Evolutionary conservation across 805 yeast genomes (phyloP), one percentile per base, ranked within the genome.

Genomic region (Yarrowia hollandica): DNA sequence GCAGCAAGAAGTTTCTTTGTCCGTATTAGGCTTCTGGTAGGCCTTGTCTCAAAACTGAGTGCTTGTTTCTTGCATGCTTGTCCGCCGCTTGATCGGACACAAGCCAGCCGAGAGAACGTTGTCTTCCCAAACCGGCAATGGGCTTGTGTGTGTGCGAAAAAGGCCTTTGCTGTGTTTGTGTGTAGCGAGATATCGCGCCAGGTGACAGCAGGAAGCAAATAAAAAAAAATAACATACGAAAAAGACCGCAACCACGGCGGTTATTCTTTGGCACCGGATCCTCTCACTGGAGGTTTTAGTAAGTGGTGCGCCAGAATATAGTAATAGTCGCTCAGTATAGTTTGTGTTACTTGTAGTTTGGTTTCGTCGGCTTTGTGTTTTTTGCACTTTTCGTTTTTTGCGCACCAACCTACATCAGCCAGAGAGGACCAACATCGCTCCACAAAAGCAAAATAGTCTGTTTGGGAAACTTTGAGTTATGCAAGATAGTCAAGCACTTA

Each of bases 401-500:
- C 15, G 11, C 11, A 26, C 21, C 3, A 23, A 23, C 31, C 44
- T 38, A 38, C 42, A n/a, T 25, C 16, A 25, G n/a, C n/a, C n/a
- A n/a, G 26, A 19, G 41, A 37, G n/a, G 22, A 15, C 19, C 38
- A 48, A 48, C 55, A 48, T 48, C 55, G 55, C 55, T 48, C 54
- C 54, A 33, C 55, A 48, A 48, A 48, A 28, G 35, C 19, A 28
- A 28, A 44, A 30, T 44, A 44, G 52, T 44, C 35, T 33, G 39
- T 33, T 33, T 48, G 55, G 38, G 39, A 48, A 48, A 48, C 39
- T 33, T 31, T 48, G 34, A 23, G 28, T 31, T 31, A 46, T 46
- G 54, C 54, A 48, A 48, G 55, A 48, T 48, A 48, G 39, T 22
- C n/a, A 22, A 22, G 38, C 30, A 22, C 21, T 48, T 48, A 48